Evolutionary conservation across 164 flowering plant genomes (phyloP).

Genomic region (Hamamelis virginiana): DNA sequence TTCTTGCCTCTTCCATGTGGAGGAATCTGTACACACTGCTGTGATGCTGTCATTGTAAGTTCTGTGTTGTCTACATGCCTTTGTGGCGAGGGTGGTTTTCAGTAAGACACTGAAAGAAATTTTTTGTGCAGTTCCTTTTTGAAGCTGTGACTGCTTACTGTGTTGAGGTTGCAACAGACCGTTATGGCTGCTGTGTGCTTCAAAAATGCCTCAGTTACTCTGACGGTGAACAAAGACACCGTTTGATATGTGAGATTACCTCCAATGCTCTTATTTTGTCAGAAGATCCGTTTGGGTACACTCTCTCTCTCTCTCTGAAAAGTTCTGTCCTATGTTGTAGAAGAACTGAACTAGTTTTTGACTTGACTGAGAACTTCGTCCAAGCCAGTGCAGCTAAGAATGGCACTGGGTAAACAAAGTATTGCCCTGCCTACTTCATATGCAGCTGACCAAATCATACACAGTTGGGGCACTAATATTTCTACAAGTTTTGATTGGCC

Average conservation of each 20-base stretch:
- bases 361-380: not conserved
- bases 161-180: conserved; percentile 67
- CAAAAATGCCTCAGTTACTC: conserved; percentile 60
- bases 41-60: too few species aligned
- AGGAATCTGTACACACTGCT: too few species aligned
- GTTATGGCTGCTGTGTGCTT: conserved; percentile 79
- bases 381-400: too few species aligned
- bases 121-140: conserved; percentile 59
- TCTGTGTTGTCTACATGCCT: too few species aligned
- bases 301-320: not conserved
- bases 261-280: conserved; percentile 56
- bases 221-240: conserved; percentile 39
- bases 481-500: too few species aligned
- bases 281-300: conserved; percentile 69
- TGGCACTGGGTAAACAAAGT: too few species aligned
- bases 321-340: not conserved
- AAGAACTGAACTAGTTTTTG: not conserved
- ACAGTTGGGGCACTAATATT: too few species aligned
- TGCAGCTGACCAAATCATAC: too few species aligned
- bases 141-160: conserved; percentile 53
- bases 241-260: conserved; percentile 40
- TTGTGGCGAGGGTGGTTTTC: too few species aligned
- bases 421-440: too few species aligned
- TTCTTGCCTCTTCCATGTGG: too few species aligned
- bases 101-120: not conserved